These are phyloP conservation scores for Periconia sp. DNA, from an alignment of 2,329 filamentous ascomycete genomes.

Conservation along the genomic window DNA sequence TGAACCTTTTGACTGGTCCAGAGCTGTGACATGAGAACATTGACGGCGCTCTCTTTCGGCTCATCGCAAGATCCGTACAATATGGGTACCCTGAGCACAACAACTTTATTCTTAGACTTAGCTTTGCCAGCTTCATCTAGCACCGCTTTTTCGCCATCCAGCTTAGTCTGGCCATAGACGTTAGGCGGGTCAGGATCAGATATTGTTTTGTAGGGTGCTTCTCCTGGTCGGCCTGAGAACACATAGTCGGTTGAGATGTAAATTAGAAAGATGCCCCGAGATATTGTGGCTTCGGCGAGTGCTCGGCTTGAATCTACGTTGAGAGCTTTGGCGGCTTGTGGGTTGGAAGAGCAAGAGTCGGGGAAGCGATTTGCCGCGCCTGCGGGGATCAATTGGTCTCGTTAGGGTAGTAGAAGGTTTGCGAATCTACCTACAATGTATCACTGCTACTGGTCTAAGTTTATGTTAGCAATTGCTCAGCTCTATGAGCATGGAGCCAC, in stretches of 20 bases:
- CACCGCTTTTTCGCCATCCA: slow-evolving; percentile 73
- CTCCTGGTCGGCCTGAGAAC: slow-evolving; percentile 74
- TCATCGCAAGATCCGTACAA: slow-evolving; percentile 77
- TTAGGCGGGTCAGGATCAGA: slow-evolving; percentile 74
- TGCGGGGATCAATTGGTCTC: slow-evolving; percentile 39
- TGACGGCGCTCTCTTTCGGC: slow-evolving; percentile 79
- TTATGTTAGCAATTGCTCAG: slow-evolving; percentile 5
- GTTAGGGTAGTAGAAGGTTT: no score
- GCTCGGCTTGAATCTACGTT: slow-evolving; percentile 74
- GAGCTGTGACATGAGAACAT: slow-evolving; percentile 77
- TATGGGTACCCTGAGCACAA: slow-evolving; percentile 81
- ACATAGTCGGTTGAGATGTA: slow-evolving; percentile 88
- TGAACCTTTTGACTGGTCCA: slow-evolving; percentile 71
- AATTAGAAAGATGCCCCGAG: slow-evolving; percentile 68
- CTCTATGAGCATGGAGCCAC: background rate
- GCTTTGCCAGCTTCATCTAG: slow-evolving; percentile 60
- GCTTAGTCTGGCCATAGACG: slow-evolving; percentile 77
- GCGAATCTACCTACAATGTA: slow-evolving; percentile 81
- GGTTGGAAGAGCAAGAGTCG: slow-evolving; percentile 82
- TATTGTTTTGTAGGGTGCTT: slow-evolving; percentile 78
- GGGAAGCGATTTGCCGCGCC: slow-evolving; percentile 88
- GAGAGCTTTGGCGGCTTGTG: slow-evolving; percentile 72
- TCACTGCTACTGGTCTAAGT: slow-evolving; percentile 70
- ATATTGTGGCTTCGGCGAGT: slow-evolving; percentile 70
- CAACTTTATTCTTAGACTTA: slow-evolving; percentile 34